phyloP scores from a whole-genome alignment of 768 basidiomycete genomes.

The Artomyces pyxidatus region DNA sequence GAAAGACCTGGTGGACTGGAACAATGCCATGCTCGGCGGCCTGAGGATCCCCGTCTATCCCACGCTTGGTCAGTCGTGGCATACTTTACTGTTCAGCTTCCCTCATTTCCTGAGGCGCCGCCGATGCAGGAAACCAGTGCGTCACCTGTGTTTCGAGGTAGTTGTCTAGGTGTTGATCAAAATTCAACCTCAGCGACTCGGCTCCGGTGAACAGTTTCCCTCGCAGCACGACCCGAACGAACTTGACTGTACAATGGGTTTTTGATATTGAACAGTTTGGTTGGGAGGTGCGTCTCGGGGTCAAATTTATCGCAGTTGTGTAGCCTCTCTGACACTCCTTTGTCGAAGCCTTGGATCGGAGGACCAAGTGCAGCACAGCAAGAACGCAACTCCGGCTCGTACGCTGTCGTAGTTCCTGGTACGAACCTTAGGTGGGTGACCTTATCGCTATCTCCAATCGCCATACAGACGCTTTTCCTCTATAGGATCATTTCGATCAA shows the following conservation, averaged over 20 bases:
- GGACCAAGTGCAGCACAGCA: constrained; percentile 34
- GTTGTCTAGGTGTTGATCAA: not conserved
- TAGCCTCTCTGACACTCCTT: not conserved
- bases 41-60: constrained; percentile 39
- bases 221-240: constrained; percentile 32
- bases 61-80: constrained; percentile 38
- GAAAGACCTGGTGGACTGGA: constrained; percentile 37
- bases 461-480: not conserved
- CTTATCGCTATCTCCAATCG: not conserved
- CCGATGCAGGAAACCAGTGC: constrained; percentile 34
- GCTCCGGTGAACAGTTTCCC: constrained; percentile 55
- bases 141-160: constrained; percentile 8
- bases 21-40: constrained; percentile 34
- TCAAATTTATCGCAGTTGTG: not conserved
- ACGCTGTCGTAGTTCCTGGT: constrained; percentile 38
- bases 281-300: constrained; percentile 36
- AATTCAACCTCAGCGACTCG: constrained; percentile 34
- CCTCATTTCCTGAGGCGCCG: too few species aligned
- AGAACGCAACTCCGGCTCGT: constrained; percentile 44
- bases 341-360: constrained; percentile 39
- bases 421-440: constrained; percentile 36
- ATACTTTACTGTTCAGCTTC: too few species aligned
- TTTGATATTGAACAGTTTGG: constrained; percentile 43
- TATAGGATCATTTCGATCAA: constrained; percentile 51
- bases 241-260: constrained; percentile 40